Percentiles rank a stretch among this genome's conserved stretches.
phyloP scores from a whole-genome alignment of 257 asterid genomes.

The Plectranthus barbatus region DNA sequence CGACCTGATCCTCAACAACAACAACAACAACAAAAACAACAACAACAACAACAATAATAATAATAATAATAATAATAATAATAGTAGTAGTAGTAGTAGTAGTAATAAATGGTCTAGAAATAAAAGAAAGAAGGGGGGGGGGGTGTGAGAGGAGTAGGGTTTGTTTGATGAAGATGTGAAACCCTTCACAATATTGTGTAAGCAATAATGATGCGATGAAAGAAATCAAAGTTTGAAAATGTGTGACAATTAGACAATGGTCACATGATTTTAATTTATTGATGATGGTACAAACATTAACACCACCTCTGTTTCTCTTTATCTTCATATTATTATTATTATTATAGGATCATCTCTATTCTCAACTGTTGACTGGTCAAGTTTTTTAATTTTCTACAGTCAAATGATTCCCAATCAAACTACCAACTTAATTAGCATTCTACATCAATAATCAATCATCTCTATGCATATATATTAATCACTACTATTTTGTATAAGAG shows the following conservation, averaged over 20 bases:
- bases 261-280: constrained; percentile 15
- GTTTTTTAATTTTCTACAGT: constrained; percentile 12
- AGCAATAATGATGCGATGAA: constrained; percentile 10
- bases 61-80: too few species aligned
- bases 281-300: constrained; percentile 14
- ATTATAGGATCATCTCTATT: too few species aligned
- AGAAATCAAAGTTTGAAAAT: constrained; percentile 11
- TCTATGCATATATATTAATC: background rate
- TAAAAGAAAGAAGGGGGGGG: too few species aligned
- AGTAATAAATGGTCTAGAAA: too few species aligned
- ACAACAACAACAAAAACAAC: too few species aligned
- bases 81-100: too few species aligned
- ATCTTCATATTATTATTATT: constrained; percentile 4
- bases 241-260: constrained; percentile 11
- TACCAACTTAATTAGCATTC: background rate
- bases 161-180: background rate
- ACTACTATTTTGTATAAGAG: too few species aligned
- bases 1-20: too few species aligned
- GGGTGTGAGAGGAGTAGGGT: too few species aligned
- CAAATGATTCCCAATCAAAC: constrained; percentile 28
- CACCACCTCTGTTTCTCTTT: constrained; percentile 7
- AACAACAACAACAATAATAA: too few species aligned
- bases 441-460: background rate
- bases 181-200: background rate
- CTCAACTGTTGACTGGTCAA: constrained; percentile 27